phyloP scores from a whole-genome alignment of 495 filamentous ascomycete species.

The Poronia punctata region DNA sequence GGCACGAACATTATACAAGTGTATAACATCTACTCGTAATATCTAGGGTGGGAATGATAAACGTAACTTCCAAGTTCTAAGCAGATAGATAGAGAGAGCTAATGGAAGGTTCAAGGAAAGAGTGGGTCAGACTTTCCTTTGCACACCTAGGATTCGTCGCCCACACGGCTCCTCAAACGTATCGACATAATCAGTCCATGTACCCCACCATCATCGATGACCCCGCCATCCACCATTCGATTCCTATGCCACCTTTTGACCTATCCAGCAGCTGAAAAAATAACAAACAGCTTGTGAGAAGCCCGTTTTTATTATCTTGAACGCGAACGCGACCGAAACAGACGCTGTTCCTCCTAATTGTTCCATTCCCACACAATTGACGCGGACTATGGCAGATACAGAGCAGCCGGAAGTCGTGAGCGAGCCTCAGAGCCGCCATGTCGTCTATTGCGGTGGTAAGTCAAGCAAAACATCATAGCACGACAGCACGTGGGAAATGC shows the following conservation, averaged over 20 bases:
- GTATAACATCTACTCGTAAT: too few species aligned
- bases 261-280: slow-evolving; percentile 5
- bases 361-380: slow-evolving; percentile 1
- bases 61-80: too few species aligned
- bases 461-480: slow-evolving; percentile 15
- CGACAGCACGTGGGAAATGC: too few species aligned
- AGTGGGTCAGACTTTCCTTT: too few species aligned
- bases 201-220: slow-evolving; percentile 12
- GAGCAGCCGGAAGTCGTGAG: slow-evolving; percentile 28
- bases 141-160: too few species aligned
- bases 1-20: too few species aligned
- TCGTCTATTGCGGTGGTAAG: slow-evolving; percentile 79
- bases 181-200: too few species aligned
- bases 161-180: not conserved
- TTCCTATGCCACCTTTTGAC: not conserved
- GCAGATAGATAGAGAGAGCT: too few species aligned
- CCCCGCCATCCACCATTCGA: slow-evolving; percentile 15
- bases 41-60: too few species aligned
- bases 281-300: not conserved
- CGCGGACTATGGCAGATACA: slow-evolving; percentile 31
- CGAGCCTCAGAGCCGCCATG: slow-evolving; percentile 57
- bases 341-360: not conserved
- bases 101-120: too few species aligned
- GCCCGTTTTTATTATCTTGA: slow-evolving; percentile 1
- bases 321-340: not conserved